Evolutionary conservation across 2,329 filamentous ascomycete genomes (phyloP).

Genomic region (Colletotrichum musicola): DNA sequence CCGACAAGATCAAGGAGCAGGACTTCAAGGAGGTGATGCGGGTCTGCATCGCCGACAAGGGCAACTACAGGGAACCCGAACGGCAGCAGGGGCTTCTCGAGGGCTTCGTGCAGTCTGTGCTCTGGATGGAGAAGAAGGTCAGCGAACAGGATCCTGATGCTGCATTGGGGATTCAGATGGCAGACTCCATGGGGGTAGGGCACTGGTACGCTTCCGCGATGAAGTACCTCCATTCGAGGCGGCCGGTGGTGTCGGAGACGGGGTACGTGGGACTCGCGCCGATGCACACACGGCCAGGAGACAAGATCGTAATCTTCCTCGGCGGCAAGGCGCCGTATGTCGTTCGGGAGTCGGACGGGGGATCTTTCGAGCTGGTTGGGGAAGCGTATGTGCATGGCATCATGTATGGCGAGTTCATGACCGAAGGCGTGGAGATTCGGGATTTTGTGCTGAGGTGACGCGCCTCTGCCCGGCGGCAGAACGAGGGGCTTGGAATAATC

Average conservation of each 20-base stretch:
- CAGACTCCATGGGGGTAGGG: not conserved
- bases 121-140: not conserved
- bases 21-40: constrained; percentile 12
- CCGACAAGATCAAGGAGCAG: not conserved
- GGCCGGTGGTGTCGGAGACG: constrained; percentile 15
- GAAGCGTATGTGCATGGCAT: constrained; percentile 30
- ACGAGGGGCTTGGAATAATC: too few species aligned
- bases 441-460: not conserved
- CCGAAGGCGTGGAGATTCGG: not conserved
- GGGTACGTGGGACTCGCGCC: constrained; percentile 30
- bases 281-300: not conserved
- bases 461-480: not conserved
- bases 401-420: constrained; percentile 28
- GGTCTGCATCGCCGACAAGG: constrained; percentile 16
- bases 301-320: constrained; percentile 28
- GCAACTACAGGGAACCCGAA: constrained; percentile 12
- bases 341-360: not conserved
- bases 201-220: constrained; percentile 14
- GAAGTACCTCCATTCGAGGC: constrained; percentile 16
- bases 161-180: not conserved
- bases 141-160: not conserved
- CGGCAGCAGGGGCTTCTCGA: constrained; percentile 11
- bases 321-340: constrained; percentile 35
- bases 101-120: not conserved
- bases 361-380: not conserved